phyloP scores from a whole-genome alignment of 352 stramenopile genomes.

The Globisporangium solare region DNA sequence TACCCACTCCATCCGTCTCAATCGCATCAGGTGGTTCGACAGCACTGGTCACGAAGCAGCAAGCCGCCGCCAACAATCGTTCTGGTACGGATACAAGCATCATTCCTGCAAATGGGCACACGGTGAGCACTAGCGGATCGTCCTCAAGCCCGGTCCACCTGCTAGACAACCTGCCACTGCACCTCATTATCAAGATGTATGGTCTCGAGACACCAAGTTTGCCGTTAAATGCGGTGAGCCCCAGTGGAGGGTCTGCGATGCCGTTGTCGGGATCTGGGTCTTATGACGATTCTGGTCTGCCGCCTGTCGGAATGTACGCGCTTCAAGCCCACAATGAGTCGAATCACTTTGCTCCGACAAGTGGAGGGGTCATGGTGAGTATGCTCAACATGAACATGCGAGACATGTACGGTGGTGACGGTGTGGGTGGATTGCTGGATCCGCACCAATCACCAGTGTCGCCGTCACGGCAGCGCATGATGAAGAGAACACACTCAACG shows the following conservation, averaged over 20 bases:
- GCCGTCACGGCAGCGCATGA: constrained; percentile 50
- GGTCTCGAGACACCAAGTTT: constrained; percentile 69
- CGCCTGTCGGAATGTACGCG: neutral
- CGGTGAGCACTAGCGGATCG: constrained; percentile 13
- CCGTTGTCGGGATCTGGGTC: neutral
- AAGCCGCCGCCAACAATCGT: constrained; percentile 20
- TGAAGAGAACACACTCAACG: constrained; percentile 60
- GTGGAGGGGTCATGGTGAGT: constrained; percentile 60
- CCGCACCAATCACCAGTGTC: constrained; percentile 43
- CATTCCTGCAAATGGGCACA: constrained; percentile 13
- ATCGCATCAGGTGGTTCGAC: constrained; percentile 22
- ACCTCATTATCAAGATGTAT: constrained; percentile 81
- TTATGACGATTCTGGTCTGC: constrained; percentile 13
- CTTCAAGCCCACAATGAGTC: constrained; percentile 31
- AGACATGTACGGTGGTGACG: constrained; percentile 73
- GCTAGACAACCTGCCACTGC: constrained; percentile 71
- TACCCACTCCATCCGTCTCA: constrained; percentile 14
- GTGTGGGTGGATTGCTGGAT: constrained; percentile 51
- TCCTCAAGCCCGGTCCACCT: constrained; percentile 13
- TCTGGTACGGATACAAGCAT: constrained; percentile 13
- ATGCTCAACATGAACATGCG: constrained; percentile 79
- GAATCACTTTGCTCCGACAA: constrained; percentile 57
- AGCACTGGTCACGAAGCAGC: constrained; percentile 31
- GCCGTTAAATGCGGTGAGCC: constrained; percentile 33
- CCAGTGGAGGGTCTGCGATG: constrained; percentile 4